Conservation (phyloP, 2,329 filamentous ascomycete genomes). For the Venturia oleaginea region DNA sequence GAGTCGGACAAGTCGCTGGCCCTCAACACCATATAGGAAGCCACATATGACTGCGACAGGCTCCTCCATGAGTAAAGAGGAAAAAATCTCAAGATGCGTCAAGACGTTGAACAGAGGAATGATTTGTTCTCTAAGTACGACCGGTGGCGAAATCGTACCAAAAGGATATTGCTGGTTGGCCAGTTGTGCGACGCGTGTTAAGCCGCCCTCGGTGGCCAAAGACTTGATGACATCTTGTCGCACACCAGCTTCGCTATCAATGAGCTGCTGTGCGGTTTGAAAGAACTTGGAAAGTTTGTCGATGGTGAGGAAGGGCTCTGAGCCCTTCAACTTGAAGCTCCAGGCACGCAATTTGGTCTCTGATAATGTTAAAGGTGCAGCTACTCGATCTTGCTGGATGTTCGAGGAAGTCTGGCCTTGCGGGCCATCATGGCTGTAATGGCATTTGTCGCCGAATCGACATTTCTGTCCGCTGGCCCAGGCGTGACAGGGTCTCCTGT, state of each 20-base stretch:
- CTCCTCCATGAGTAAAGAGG: background rate
- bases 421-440: background rate
- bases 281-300: background rate
- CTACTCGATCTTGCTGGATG: background rate
- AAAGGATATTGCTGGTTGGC: background rate
- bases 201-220: background rate
- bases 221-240: background rate
- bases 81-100: background rate
- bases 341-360: background rate
- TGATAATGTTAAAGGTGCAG: background rate
- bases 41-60: background rate
- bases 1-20: background rate
- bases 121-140: background rate
- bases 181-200: background rate
- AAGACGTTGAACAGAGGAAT: conserved; percentile 4
- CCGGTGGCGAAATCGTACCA: background rate
- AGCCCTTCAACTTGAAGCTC: background rate
- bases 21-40: background rate
- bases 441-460: background rate
- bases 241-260: background rate
- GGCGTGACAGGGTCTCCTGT: background rate
- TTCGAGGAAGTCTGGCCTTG: background rate
- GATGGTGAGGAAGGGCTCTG: background rate
- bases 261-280: background rate
- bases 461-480: background rate